Base-by-base conservation (phyloP, 2,329 filamentous ascomycete genomes). In the Arthrobotrys iridis region DNA sequence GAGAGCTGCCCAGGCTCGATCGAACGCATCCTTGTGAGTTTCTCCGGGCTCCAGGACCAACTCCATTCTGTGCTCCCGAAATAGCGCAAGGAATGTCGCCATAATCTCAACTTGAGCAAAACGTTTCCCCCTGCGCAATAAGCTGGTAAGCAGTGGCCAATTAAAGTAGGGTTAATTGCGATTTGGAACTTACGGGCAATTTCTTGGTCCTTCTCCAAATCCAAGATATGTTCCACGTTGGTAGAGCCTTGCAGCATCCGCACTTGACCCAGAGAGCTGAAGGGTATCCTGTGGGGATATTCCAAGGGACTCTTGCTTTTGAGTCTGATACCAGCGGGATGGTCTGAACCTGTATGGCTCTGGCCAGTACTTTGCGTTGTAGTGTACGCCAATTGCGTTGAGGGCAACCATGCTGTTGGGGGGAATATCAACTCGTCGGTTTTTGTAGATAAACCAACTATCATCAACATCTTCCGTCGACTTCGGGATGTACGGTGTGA, bases 321-420 rank as follows among this genome's bases (percentile, higher is more conserved):
- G 40, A 4, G 57, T 46, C 35, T 60, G 57, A 15, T 60, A 60
- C 57, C 57, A 60, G 35, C 57, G 57, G 2, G 57, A 60, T 35
- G 57, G 57, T 22, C 46, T 60, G 24, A 60, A 60, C 28, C 20
- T 60, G 28, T 60, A 60, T 28, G 57, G 57, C 8, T 60, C 57
- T 30, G 57, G 57, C 57, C 57, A 60, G n/a, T 60, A 60, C n/a
- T 13, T 13, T 46, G 35, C 24, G 20, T 60, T 60, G n/a, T 60
- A 60, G 13, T 60, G 57, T 15, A 60, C 57, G n/a, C 57, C 57
- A 46, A 60, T 60, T 46, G 57, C 57, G 22, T 60, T 60, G 24
- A 60, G 22, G 20, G 57, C 57, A 33, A 60, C 57, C 57, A 60
- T 60, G 18, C 57, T 60, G 6, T 60, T 40, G 6, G 57, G 57